Evolutionary conservation across 2,329 filamentous ascomycete genomes (phyloP).

Genomic region (Grosmannia serpens): DNA sequence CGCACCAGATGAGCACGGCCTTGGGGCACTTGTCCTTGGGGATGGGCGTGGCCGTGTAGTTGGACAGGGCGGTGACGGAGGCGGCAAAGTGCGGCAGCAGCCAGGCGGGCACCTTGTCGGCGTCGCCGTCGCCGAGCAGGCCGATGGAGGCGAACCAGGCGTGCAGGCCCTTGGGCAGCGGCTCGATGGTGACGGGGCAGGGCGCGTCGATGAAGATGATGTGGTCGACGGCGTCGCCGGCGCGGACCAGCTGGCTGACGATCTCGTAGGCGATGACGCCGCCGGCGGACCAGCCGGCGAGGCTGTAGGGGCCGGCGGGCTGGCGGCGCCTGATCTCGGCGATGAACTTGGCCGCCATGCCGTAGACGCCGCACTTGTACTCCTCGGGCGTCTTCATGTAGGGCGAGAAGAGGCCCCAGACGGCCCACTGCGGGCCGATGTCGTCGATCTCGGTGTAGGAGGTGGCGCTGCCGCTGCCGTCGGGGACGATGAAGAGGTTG

Average conservation of each 20-base stretch:
- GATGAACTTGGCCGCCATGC: slow-evolving; percentile 53
- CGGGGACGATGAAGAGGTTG: slow-evolving; percentile 42
- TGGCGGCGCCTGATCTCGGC: slow-evolving; percentile 61
- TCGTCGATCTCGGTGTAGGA: slow-evolving; percentile 52
- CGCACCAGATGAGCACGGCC: slow-evolving; percentile 58
- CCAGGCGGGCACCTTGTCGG: slow-evolving; percentile 57
- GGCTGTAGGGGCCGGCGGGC: slow-evolving; percentile 53
- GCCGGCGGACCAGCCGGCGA: slow-evolving; percentile 68
- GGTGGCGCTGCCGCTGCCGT: slow-evolving; percentile 50
- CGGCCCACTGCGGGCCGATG: slow-evolving; percentile 30
- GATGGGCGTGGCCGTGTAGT: slow-evolving; percentile 56
- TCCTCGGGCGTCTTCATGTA: slow-evolving; percentile 60
- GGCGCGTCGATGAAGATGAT: slow-evolving; percentile 57
- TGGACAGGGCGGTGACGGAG: slow-evolving; percentile 55
- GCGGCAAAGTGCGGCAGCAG: slow-evolving; percentile 62
- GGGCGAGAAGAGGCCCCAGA: slow-evolving; percentile 53
- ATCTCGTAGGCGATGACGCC: slow-evolving; percentile 62
- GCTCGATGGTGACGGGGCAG: slow-evolving; percentile 56
- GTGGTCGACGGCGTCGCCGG: slow-evolving; percentile 44
- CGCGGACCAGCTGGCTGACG: slow-evolving; percentile 45
- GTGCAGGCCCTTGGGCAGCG: slow-evolving; percentile 51
- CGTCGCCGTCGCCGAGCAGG: slow-evolving; percentile 51
- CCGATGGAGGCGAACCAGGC: slow-evolving; percentile 64
- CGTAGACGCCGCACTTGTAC: slow-evolving; percentile 53
- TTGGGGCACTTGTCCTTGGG: slow-evolving; percentile 46